Evolutionary conservation across 768 basidiomycete genomes (phyloP), one percentile per base, ranked within the genome.

Genomic region (Russula virescens): DNA sequence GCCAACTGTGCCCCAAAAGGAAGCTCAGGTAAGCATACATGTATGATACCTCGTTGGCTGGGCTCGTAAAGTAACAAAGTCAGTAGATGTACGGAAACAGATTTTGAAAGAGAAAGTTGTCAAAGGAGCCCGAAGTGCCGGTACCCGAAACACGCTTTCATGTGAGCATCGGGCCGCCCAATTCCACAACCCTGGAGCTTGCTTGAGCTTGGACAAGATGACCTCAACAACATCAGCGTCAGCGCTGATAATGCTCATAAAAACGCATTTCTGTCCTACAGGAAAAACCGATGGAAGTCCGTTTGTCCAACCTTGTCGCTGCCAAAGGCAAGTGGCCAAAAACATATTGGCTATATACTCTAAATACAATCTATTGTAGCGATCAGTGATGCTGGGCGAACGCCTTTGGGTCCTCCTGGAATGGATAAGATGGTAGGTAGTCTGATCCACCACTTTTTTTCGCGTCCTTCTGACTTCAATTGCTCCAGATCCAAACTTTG

Each of bases 241-340:
- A 38, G 47, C 56, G 23, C 58, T 71, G 26, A 60, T 65, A 47
- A 63, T 58, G 26, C 62, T 55, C 55, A 66, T 68, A 70, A 76
- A 74, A 51, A 66, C 65, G 70, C 71, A 72, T 53, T n/a, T n/a
- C 21, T 31, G 21, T 55, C 10, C 43, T 68, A 26, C 68, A 97
- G 92, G 91, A 93, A 66, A 98, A 99, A 77, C 94, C 95, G 19
- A 98, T 95, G 88, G 96, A 99, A 76, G 87, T 98, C 67, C 88
- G 96, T 67, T 77, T 95, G 76, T 96, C 94, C 55, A 99, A 98
- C 75, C 87, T 99, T 91, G 88, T 95, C 65, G 96, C 96, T 47
- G 96, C 96, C 26, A 98, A 98, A 81, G 92, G 92, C 87, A 58
- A 19, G 75, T 74, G 31, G 38, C 61, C 40, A 16, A 58, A 49